A percentile compares a stretch with the other conserved stretches of the same genome.
Evolutionary conservation across 2,329 filamentous ascomycete genomes (phyloP).

Genomic region (Leptographium lundbergii): DNA sequence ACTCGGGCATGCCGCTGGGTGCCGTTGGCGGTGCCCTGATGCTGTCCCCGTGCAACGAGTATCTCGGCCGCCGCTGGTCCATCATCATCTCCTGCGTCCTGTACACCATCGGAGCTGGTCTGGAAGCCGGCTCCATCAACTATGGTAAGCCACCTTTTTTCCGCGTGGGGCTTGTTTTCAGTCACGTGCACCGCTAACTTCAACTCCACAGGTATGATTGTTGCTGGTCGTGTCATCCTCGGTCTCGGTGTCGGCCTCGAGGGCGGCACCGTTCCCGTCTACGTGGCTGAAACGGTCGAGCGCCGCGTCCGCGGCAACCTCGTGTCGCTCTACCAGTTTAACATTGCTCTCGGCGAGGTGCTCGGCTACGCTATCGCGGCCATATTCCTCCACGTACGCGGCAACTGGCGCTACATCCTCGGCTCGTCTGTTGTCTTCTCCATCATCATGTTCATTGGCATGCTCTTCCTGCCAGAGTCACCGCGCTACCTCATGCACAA

Average conservation of each 20-base stretch:
- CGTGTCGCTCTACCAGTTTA: conserved; percentile 63
- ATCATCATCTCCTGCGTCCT: conserved; percentile 58
- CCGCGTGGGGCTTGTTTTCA: background rate
- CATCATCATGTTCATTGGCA: conserved; percentile 47
- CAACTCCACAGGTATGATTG: conserved; percentile 41
- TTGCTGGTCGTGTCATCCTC: conserved; percentile 54
- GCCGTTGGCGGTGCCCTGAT: conserved; percentile 58
- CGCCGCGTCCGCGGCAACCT: conserved; percentile 55
- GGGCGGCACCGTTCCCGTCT: conserved; percentile 62
- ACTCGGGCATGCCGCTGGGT: conserved; percentile 58
- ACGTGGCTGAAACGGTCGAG: conserved; percentile 62
- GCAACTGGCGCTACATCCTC: conserved; percentile 64
- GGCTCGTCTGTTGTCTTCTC: conserved; percentile 61
- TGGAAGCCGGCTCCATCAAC: conserved; percentile 55
- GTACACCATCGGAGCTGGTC: conserved; percentile 56
- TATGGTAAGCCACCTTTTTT: conserved; percentile 27
- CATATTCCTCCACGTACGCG: conserved; percentile 56
- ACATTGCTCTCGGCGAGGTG: conserved; percentile 63
- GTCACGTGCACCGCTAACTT: too few relatives aligned
- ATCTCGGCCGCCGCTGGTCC: conserved; percentile 51
- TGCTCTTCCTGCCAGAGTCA: conserved; percentile 60
- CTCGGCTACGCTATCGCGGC: conserved; percentile 61
- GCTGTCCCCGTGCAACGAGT: conserved; percentile 54
- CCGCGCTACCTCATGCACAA: conserved; percentile 62
- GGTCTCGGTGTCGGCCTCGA: conserved; percentile 61